A percentile compares a stretch with the other conserved stretches of the same genome.
phyloP scores from a whole-genome alignment of 768 basidiomycete genomes.

The Tylopilus vinaceipallidus region DNA sequence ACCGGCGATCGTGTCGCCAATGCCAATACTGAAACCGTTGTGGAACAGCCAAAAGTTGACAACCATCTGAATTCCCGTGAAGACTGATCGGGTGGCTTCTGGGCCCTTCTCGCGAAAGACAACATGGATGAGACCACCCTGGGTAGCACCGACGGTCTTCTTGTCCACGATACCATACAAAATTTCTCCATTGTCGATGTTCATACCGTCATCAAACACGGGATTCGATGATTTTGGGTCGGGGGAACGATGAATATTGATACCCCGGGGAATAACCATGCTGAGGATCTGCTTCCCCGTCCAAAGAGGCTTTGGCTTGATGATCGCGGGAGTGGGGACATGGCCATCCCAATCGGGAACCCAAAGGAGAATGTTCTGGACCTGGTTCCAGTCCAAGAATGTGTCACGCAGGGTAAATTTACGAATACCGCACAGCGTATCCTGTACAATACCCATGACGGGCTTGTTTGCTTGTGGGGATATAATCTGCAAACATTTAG shows the following conservation, averaged over 20 bases:
- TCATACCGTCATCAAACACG: conserved; percentile 88
- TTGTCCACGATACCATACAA: conserved; percentile 96
- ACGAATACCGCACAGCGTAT: conserved; percentile 95
- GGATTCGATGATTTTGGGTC: conserved; percentile 80
- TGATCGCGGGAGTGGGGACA: conserved; percentile 88
- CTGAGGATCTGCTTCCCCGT: conserved; percentile 96
- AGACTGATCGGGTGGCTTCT: conserved; percentile 83
- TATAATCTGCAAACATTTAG: conserved; percentile 65
- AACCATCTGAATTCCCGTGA: conserved; percentile 91
- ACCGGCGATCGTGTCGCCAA: conserved; percentile 97
- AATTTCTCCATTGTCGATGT: conserved; percentile 96
- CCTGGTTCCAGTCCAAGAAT: conserved; percentile 93
- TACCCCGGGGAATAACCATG: conserved; percentile 89
- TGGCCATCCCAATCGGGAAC: conserved; percentile 96
- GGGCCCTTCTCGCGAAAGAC: conserved; percentile 98
- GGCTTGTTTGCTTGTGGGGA: conserved; percentile 99
- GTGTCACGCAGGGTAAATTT: conserved; percentile 96
- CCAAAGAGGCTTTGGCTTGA: conserved; percentile 98
- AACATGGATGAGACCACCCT: conserved; percentile 93
- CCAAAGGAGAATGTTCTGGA: conserved; percentile 98
- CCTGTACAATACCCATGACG: conserved; percentile 99
- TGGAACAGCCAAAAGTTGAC: conserved; percentile 99
- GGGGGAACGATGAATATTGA: conserved; percentile 84
- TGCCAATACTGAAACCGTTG: conserved; percentile 98
- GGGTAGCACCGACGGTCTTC: conserved; percentile 96